Base-by-base conservation (phyloP, 2,329 filamentous ascomycete species). In the Bipolaris gigantea region DNA sequence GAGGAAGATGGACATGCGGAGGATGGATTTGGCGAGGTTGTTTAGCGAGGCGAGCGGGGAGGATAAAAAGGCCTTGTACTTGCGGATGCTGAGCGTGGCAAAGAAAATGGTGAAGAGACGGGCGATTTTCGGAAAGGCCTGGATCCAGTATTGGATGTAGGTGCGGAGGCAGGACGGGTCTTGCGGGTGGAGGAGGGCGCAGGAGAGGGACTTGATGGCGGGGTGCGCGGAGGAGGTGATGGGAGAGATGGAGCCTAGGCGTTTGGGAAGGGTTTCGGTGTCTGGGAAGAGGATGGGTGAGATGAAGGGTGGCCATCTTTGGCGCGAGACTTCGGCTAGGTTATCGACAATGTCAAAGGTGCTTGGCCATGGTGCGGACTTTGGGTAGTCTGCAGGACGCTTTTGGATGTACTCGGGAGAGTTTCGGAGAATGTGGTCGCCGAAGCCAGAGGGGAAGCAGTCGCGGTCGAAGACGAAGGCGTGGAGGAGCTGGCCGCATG, bases 81-180 rank as follows among this genome's bases (percentile, higher is more conserved):
- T 83, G 1, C 89, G 84, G 8, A 95, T 73, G 50, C 90, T 82
- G 61, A 94, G 80, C 25, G 87, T 82, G 4, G 86, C 84, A 73
- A 90, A 92, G 65, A 94, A 75, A 38, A 90, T 72, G 3, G 92
- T 83, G 75, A 94, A 88, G 77, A 94, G 84, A 55, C 90, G 89
- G 6, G 88, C 85, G 25, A 96, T 79, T 1, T 83, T 80, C 0
- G 92, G 92, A 73, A 96, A 94, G 1, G 90, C 88, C 50, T 85
- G 84, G 53, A 96, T 85, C 84, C 90, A 93, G 76, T 94, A 95
- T 56, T 90, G 89, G 41, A 97, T 78, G 72, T 92, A 95, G 3
- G 90, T 95, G 27, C 90, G 89, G 34, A 88, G 83, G 74, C 93
- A 99, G 16, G 90, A 96, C 1, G 93, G 92, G 66, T 96, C 90